Base-by-base conservation (phyloP, 805 yeast genomes). In the Wickerhamomyces queroliae region DNA sequence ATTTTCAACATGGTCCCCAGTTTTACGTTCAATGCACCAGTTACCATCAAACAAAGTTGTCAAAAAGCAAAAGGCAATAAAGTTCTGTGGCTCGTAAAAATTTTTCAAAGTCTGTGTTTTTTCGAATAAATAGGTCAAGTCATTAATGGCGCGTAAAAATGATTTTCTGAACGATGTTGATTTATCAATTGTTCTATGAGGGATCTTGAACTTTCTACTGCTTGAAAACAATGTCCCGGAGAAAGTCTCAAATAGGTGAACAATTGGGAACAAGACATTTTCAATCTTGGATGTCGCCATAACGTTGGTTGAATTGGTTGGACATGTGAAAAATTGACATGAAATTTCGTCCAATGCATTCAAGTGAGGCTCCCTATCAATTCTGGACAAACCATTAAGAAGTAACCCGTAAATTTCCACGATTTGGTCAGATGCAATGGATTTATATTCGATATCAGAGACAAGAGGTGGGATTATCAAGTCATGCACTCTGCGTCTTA, bases 321-420 rank as follows among this genome's bases (percentile, higher is more conserved):
- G 96, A 39, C 95, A 83, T 0, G 97, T 90, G 59, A 89, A 89
- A 18, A 93, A 63, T 61, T 93, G 99, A 0, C 91, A 80, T 0
- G 95, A 79, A 17, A 91, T 63, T 28, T 81, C 76, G 28, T 80
- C 72, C 66, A 90, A 69, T 4, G 85, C 71, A 11, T 91, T 86
- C 39, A 76, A 62, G 49, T 89, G 96, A 0, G 96, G 95, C 53
- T 93, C 98, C 43, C 96, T 71, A 53, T 93, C 99, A 46, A 78
- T 65, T 17, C 61, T 53, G n/a, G 78, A 75, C 39, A 73, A 62
- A 10, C 70, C 63, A 13, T 67, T 68, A 4, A 78, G 52, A 35
- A 72, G 58, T 22, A 63, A 73, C 36, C 76, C 81, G 46, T 74
- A 77, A 0, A 81, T 67, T 31, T 71, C 70, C 13, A 78, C 63